Percentiles rank a stretch among this genome's conserved stretches.
These are phyloP conservation scores for Cryptosporidium meleagridis DNA, from an alignment of 169 alveolate genomes.

Conservation along the genomic window DNA sequence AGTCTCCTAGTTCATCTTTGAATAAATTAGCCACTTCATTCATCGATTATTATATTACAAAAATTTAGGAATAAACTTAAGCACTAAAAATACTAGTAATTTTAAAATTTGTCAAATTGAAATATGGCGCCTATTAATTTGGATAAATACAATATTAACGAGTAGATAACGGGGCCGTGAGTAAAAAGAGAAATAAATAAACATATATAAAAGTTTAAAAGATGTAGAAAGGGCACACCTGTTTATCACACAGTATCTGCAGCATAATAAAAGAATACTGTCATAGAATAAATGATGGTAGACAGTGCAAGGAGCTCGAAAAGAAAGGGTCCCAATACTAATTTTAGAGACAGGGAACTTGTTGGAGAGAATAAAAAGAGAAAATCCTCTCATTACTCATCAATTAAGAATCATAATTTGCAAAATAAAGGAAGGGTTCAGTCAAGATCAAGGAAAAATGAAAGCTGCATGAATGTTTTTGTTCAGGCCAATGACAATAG, in stretches of 20 bases:
- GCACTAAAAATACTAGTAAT: background rate
- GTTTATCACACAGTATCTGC: background rate
- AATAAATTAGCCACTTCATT: background rate
- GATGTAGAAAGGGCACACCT: background rate
- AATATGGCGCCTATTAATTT: background rate
- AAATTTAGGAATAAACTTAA: background rate
- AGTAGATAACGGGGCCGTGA: background rate
- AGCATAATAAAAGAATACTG: background rate
- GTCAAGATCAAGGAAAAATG: background rate
- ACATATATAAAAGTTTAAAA: background rate
- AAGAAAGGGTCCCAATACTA: background rate
- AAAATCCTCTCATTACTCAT: background rate
- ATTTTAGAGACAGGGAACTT: background rate
- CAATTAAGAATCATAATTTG: background rate
- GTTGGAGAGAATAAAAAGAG: background rate
- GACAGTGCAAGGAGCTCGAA: background rate
- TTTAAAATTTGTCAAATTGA: background rate
- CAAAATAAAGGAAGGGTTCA: background rate
- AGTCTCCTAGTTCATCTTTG: background rate
- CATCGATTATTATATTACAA: background rate
- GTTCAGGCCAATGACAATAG: conserved; percentile 22
- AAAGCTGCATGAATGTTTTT: conserved; percentile 18
- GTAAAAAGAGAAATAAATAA: background rate
- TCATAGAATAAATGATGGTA: background rate
- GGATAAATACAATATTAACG: background rate